phyloP scores from a whole-genome alignment of 2,329 filamentous ascomycete genomes.

The Paracoccidioides brasiliensis region DNA sequence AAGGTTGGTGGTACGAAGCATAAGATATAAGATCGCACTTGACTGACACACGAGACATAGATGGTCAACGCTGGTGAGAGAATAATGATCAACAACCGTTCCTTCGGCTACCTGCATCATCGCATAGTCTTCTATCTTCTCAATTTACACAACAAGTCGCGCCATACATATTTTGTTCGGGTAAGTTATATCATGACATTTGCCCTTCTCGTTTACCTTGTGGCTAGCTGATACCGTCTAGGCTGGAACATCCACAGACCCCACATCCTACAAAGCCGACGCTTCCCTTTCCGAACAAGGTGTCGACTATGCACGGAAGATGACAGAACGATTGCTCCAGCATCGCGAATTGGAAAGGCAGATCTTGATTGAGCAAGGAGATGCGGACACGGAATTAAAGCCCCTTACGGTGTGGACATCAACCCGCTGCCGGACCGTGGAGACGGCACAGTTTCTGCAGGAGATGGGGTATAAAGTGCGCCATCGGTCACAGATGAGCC shows the following conservation, averaged over 20 bases:
- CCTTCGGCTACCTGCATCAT: conserved; percentile 91
- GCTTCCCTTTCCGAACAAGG: conserved; percentile 72
- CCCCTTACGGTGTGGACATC: conserved; percentile 91
- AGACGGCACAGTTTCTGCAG: conserved; percentile 74
- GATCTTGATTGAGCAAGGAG: conserved; percentile 54
- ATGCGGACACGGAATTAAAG: conserved; percentile 54
- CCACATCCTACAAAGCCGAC: conserved; percentile 86
- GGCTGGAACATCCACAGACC: conserved; percentile 72
- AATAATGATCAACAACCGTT: conserved; percentile 92
- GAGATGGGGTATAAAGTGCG: conserved; percentile 71
- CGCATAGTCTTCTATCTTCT: conserved; percentile 97
- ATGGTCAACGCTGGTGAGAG: conserved; percentile 97
- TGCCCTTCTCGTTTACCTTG: neutral
- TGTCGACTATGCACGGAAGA: conserved; percentile 64
- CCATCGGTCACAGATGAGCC: conserved; percentile 90
- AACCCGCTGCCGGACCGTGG: conserved; percentile 74
- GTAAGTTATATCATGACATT: conserved; percentile 23
- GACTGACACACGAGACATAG: conserved; percentile 16
- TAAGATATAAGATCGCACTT: too few species aligned
- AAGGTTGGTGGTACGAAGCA: conserved; percentile 39
- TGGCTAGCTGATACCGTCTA: conserved; percentile 17
- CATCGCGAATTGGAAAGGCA: conserved; percentile 74
- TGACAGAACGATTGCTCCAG: conserved; percentile 69
- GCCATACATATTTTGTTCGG: conserved; percentile 84
- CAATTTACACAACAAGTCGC: conserved; percentile 91